Conservation (phyloP, 495 filamentous ascomycete genomes). For the Trichoderma reesei region DNA sequence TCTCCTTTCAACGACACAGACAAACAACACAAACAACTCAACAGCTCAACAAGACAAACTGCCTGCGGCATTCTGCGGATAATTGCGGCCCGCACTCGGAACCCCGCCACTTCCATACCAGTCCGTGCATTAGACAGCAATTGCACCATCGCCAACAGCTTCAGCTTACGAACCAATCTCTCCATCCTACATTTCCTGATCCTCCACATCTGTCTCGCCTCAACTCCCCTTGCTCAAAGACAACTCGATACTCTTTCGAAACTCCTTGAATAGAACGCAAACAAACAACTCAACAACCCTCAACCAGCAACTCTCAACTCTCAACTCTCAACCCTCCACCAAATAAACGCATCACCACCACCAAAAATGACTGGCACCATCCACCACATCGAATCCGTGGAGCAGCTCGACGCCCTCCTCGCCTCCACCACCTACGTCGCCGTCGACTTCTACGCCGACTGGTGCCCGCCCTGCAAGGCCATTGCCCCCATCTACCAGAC, state of each 20-base stretch:
- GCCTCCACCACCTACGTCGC: constrained; percentile 31
- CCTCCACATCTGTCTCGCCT: neutral
- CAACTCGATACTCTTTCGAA: neutral
- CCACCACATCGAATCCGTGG: constrained; percentile 20
- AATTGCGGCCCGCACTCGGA: neutral
- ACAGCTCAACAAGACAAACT: neutral
- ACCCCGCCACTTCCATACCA: neutral
- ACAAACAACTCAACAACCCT: too few species aligned
- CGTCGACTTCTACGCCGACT: constrained; percentile 48
- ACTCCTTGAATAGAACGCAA: too few species aligned
- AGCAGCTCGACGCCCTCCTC: constrained; percentile 26
- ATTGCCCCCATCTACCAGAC: constrained; percentile 50
- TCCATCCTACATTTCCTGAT: neutral
- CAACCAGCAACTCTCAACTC: neutral
- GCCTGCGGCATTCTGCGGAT: neutral
- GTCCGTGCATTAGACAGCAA: neutral
- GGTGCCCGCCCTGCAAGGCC: constrained; percentile 60
- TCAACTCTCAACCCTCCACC: neutral
- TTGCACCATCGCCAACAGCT: neutral
- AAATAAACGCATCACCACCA: neutral
- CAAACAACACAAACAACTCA: neutral
- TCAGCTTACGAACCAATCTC: neutral
- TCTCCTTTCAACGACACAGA: neutral
- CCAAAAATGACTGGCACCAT: constrained; percentile 7
- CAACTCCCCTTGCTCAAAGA: neutral